Evolutionary conservation across 2,329 filamentous ascomycete species (phyloP), one percentile per base, ranked within the genome.

Genomic region (Nannizziopsis barbatae): DNA sequence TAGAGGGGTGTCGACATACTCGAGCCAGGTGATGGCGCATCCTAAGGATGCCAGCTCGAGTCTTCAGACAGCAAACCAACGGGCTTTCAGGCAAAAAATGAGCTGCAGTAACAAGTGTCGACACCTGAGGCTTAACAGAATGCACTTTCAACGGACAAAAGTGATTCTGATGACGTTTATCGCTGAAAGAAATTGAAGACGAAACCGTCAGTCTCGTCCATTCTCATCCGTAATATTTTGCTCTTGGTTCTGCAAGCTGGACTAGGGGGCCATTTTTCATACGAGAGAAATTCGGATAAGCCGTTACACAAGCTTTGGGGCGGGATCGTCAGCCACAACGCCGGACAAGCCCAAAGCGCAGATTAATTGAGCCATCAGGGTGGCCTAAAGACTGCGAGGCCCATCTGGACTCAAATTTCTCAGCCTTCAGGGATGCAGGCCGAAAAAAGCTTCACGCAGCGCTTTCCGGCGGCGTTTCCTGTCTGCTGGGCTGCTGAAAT

Each of bases 1-100:
- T 47, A 41, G 37, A 40, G 20, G 41, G 37, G 45, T 31, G 37
- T 40, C 10, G 10, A 22, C 45, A 47, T 47, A 10, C 41, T 41
- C 35, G 9, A 9, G 22, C 22, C 22, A 11, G 20, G 39, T 31
- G 36, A 32, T 20, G 35, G 31, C 35, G 15, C 44, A 46, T 46
- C n/a, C 20, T 40, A 31, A 6, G 22, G 39, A 8, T 14, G n/a
- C 17, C 11, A 22, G 18, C 35, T 32, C 22, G 14, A 14, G 11
- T 39, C 43, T 27, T 7, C 7, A 7, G 7, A 27, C 22, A 3
- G 22, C 22, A 27, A 27, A 7, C 22, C 22, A 27, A 27, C 22
- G 22, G 7, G 7, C 4, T 27, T 27, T 27, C 22, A 7, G 22
- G 7, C 4, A 27, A 27, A 27, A 27, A 27, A 3, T 27, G 22